phyloP scores from a whole-genome alignment of 129 eudicot species.

The Pseudognaphalium luteoalbum region DNA sequence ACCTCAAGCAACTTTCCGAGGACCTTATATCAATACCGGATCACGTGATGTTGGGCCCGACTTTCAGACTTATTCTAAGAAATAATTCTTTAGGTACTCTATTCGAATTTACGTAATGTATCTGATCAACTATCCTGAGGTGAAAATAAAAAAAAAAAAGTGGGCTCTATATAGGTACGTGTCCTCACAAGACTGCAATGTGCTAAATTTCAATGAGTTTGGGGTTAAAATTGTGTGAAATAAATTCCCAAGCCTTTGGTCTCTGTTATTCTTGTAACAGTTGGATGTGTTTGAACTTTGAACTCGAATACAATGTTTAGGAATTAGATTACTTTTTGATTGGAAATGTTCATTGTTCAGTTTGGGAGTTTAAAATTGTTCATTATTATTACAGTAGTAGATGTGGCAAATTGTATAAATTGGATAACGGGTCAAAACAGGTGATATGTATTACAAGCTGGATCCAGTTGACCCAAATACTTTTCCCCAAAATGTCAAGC shows the following conservation, averaged over 20 bases:
- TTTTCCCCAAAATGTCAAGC: neutral
- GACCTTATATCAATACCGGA: constrained; percentile 94
- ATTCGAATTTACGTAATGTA: constrained; percentile 16
- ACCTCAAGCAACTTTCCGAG: constrained; percentile 98
- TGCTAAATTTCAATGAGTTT: neutral
- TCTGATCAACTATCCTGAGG: neutral
- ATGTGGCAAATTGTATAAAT: neutral
- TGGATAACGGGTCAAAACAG: neutral
- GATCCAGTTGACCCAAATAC: neutral
- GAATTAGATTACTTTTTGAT: neutral
- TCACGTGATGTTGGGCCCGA: constrained; percentile 99
- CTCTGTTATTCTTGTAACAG: neutral
- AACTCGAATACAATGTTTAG: constrained; percentile 1
- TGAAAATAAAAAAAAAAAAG: neutral
- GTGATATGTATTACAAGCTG: neutral
- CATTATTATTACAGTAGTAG: neutral
- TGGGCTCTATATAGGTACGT: neutral
- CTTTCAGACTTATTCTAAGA: constrained; percentile 64
- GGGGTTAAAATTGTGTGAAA: constrained; percentile 12
- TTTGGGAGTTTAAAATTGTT: neutral
- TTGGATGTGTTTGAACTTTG: neutral
- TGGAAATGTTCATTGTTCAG: neutral
- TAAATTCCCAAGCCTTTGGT: neutral
- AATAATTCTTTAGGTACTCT: constrained; percentile 31
- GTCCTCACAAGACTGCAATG: neutral